A percentile compares a stretch with the other conserved stretches of the same genome.
Evolutionary conservation across 148 eudicot species (phyloP).

Genomic region (Persicaria maculosa): DNA sequence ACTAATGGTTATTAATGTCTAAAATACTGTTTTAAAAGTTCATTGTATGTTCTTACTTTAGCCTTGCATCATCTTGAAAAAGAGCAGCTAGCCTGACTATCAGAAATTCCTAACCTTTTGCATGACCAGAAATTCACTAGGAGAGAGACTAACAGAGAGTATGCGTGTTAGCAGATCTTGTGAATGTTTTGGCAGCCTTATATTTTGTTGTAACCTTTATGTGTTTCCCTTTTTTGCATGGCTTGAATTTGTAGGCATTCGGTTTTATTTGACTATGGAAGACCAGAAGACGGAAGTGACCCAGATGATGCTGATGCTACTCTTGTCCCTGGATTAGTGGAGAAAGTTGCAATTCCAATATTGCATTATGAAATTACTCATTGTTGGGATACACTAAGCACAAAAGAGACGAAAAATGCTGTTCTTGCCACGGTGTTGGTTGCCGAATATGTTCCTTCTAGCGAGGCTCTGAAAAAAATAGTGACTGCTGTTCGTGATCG

Average conservation of each 20-base stretch:
- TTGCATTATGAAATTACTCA: slow-evolving; percentile 64
- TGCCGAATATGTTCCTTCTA: slow-evolving; percentile 59
- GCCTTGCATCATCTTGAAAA: background rate
- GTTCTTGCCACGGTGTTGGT: slow-evolving; percentile 68
- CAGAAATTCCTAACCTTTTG: background rate
- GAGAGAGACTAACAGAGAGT: background rate
- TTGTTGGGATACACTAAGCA: slow-evolving; percentile 90
- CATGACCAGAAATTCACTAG: background rate
- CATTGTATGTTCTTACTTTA: background rate
- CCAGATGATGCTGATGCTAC: slow-evolving; percentile 80
- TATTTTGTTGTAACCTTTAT: background rate
- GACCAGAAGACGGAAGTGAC: slow-evolving; percentile 50
- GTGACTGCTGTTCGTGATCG: slow-evolving; percentile 60
- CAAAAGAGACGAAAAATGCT: slow-evolving; percentile 68
- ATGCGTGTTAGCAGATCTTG: background rate
- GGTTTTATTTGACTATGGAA: slow-evolving; percentile 71
- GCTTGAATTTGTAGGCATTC: slow-evolving; percentile 47
- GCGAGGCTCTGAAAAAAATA: slow-evolving; percentile 60
- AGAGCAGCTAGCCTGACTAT: background rate
- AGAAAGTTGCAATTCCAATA: slow-evolving; percentile 86
- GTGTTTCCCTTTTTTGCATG: background rate
- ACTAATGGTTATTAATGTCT: background rate
- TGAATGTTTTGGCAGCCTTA: background rate
- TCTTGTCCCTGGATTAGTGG: slow-evolving; percentile 86
- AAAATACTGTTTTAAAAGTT: background rate